These are phyloP conservation scores for Periconia digitata DNA, from an alignment of 2,329 filamentous ascomycete species.

Conservation along the genomic window DNA sequence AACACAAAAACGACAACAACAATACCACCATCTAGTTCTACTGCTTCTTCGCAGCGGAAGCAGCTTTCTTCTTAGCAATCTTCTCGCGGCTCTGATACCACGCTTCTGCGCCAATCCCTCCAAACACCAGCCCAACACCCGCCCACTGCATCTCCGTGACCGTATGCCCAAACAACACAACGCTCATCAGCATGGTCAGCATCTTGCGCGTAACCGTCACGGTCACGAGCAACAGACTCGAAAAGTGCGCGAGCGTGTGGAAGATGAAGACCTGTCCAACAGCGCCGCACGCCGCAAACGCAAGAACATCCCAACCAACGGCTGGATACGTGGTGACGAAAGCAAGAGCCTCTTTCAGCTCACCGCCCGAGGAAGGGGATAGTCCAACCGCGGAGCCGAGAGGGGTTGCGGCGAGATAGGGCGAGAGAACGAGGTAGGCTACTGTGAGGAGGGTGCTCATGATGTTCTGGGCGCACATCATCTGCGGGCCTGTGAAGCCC, in stretches of 20 bases:
- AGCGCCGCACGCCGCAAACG: constrained; percentile 86
- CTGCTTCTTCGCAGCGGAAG: constrained; percentile 33
- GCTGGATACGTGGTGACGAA: constrained; percentile 80
- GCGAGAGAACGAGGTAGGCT: constrained; percentile 74
- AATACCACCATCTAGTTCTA: neutral
- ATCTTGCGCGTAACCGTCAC: constrained; percentile 98
- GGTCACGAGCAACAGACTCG: constrained; percentile 86
- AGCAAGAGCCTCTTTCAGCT: constrained; percentile 74
- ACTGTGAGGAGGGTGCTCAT: constrained; percentile 79
- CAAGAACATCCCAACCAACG: constrained; percentile 84
- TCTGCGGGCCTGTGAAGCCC: constrained; percentile 87
- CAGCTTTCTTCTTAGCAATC: constrained; percentile 71
- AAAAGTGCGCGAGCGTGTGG: constrained; percentile 91
- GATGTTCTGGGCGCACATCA: constrained; percentile 98
- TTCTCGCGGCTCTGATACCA: constrained; percentile 81
- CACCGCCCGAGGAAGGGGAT: constrained; percentile 54
- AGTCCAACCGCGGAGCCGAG: constrained; percentile 48
- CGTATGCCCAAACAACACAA: constrained; percentile 89
- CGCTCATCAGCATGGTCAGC: constrained; percentile 97
- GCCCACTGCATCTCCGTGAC: constrained; percentile 90
- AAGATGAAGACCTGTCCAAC: constrained; percentile 95
- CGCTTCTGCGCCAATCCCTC: constrained; percentile 89
- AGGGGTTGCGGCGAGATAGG: constrained; percentile 69
- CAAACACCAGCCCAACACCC: constrained; percentile 90
- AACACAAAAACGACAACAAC: too few species aligned